These are phyloP conservation scores for Aspergillus leporis DNA, from an alignment of 495 filamentous ascomycete species.

Conservation along the genomic window DNA sequence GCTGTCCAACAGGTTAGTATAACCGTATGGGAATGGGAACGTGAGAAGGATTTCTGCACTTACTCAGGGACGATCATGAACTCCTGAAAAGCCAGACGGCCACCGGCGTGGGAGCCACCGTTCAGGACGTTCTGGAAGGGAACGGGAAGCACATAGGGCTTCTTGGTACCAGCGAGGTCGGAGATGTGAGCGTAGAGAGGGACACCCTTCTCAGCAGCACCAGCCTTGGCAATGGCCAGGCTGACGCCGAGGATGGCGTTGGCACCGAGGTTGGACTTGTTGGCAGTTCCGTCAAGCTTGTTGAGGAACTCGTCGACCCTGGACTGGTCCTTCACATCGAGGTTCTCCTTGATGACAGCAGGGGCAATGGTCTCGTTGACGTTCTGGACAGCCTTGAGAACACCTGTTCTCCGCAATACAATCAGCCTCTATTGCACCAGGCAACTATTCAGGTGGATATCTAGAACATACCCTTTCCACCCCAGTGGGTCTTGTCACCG, in stretches of 20 bases:
- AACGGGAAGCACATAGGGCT: slow-evolving; percentile 98
- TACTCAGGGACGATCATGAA: slow-evolving; percentile 99
- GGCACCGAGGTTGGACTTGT: slow-evolving; percentile 98
- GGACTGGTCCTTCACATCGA: slow-evolving; percentile 97
- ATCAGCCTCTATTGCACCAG: slow-evolving; percentile 17
- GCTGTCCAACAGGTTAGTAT: slow-evolving; percentile 34
- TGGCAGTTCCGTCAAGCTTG: slow-evolving; percentile 91
- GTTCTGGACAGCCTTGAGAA: slow-evolving; percentile 92
- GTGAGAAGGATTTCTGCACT: slow-evolving; percentile 25
- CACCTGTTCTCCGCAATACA: slow-evolving; percentile 48
- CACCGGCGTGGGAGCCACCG: slow-evolving; percentile 98
- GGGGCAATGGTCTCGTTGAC: slow-evolving; percentile 94
- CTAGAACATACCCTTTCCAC: slow-evolving; percentile 72
- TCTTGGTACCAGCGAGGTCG: slow-evolving; percentile 98
- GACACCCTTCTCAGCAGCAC: slow-evolving; percentile 96
- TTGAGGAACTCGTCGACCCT: slow-evolving; percentile 92
- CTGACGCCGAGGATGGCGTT: slow-evolving; percentile 98
- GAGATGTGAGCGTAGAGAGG: slow-evolving; percentile 98
- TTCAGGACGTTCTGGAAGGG: slow-evolving; percentile 99
- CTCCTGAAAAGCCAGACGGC: slow-evolving; percentile 98
- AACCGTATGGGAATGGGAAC: neutral
- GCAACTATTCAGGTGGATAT: neutral
- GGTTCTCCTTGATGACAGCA: slow-evolving; percentile 84
- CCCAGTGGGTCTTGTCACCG: slow-evolving; percentile 96
- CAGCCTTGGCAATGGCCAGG: slow-evolving; percentile 96